Conservation (phyloP, 2,329 filamentous ascomycete species). For the Diplodia mutila region DNA sequence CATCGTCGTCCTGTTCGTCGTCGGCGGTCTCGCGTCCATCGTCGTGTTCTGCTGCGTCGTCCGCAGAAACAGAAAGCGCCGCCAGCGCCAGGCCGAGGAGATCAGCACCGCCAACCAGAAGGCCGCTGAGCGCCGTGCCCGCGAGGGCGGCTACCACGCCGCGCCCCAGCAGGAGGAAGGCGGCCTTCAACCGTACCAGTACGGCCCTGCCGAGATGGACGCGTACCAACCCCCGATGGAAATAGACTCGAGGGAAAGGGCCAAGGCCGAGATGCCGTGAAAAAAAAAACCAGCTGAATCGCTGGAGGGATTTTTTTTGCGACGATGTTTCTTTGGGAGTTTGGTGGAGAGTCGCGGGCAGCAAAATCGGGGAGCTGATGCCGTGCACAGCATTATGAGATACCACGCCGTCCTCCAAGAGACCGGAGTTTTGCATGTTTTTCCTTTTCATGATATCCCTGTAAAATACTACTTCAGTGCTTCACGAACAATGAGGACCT, state of each 20-base stretch:
- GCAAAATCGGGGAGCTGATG: not conserved
- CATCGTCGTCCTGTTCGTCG: not conserved
- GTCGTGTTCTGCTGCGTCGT: slow-evolving; percentile 14
- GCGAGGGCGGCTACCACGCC: not conserved
- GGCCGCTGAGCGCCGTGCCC: not conserved
- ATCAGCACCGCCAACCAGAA: slow-evolving; percentile 1
- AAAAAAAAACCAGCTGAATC: not conserved
- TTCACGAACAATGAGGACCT: not conserved
- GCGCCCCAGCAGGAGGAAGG: slow-evolving; percentile 1
- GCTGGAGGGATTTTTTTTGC: not conserved
- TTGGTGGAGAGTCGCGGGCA: not conserved
- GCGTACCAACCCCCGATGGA: not conserved
- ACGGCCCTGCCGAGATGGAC: slow-evolving; percentile 7
- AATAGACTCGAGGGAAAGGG: not conserved
- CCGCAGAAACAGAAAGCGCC: not conserved
- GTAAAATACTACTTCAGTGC: not conserved
- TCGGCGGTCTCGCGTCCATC: not conserved
- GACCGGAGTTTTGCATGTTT: not conserved
- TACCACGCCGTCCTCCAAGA: not conserved
- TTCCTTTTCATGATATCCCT: not conserved
- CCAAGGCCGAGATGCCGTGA: slow-evolving; percentile 12
- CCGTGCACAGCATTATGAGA: not conserved
- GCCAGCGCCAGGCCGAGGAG: slow-evolving; percentile 1
- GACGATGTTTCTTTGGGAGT: not conserved
- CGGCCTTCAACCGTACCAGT: not conserved